Base-by-base conservation (phyloP, 129 eudicot species). In the Centaurea solstitialis region DNA sequence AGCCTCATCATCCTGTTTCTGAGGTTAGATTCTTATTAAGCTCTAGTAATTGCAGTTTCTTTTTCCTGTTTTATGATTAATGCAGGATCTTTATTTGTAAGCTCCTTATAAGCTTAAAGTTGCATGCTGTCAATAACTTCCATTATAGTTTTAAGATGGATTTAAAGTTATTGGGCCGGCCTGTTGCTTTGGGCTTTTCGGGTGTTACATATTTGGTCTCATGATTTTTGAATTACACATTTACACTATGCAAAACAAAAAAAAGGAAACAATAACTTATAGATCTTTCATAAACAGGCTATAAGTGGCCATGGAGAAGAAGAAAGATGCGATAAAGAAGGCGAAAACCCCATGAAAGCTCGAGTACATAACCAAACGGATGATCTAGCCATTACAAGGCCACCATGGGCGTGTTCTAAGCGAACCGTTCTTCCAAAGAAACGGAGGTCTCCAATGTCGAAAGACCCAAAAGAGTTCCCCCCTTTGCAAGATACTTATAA, bases 401-500 rank as follows among this genome's bases (percentile, higher is more conserved):
- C 68, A 53, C 73, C 37, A 41, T 84, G 86, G 96, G 86, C 68
- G 2, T 65, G 86, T 74, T 89, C 92, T 35, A 85, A 80, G 75
- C 62, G 89, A 79, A 82, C 85, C 74, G 74, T 47, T 72, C 87
- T 82, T 1, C 50, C 72, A 12, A 80, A 82, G 84, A 90, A 64
- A 64, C 10, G 28, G 30, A 9, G 30, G 68, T 64, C 28, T 21
- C 15, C 30, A 64, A 64, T 64, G 30, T 64, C 21, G 26, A 20
- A 23, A 61, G 20, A 61, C 26, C 62, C 62, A 50, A 50, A 50
- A 50, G 62, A 50, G 0, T n/a, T n/a, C 20, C n/a, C 22, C 65
- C 65, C 21, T 57, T 57, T 57, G 22, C 26, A 64, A 10, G 68
- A 64, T 13, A 64, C 30, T 64, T 64, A 64, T 64, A 26, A 64